phyloP scores from a whole-genome alignment of 78 protist species.

The Dictyostelium firmibasis region DNA sequence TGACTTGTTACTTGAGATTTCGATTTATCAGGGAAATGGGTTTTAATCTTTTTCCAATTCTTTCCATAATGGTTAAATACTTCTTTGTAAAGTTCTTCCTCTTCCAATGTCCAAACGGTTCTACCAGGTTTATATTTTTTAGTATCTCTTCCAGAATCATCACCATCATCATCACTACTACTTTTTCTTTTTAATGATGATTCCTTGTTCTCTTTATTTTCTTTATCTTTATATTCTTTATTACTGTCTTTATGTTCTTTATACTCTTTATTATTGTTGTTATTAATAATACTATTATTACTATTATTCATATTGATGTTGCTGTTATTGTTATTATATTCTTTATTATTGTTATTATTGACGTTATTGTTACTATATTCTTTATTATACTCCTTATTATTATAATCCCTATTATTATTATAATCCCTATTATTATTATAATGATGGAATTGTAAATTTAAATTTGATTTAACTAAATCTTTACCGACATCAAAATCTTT shows the following conservation, averaged over 20 bases:
- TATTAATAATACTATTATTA: not conserved
- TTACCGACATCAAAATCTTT: not conserved
- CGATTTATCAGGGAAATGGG: not conserved
- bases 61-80: not conserved
- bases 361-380: not conserved
- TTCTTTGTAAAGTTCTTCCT: not conserved
- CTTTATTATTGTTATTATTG: not conserved
- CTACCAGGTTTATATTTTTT: conserved; percentile 1
- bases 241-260: not conserved
- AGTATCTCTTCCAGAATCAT: not conserved
- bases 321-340: not conserved
- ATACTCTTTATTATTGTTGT: not conserved
- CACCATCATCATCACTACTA: not conserved
- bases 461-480: not conserved
- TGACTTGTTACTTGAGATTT: not conserved
- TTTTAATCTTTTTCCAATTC: not conserved
- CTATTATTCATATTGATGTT: too few relatives aligned
- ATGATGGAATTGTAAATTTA: not conserved
- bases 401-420: not conserved
- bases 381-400: not conserved
- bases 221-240: not conserved
- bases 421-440: not conserved
- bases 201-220: not conserved
- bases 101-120: not conserved
- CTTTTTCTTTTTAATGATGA: not conserved